Evolutionary conservation across 129 eudicot species (phyloP).

Genomic region (Helianthus tuberosus): DNA sequence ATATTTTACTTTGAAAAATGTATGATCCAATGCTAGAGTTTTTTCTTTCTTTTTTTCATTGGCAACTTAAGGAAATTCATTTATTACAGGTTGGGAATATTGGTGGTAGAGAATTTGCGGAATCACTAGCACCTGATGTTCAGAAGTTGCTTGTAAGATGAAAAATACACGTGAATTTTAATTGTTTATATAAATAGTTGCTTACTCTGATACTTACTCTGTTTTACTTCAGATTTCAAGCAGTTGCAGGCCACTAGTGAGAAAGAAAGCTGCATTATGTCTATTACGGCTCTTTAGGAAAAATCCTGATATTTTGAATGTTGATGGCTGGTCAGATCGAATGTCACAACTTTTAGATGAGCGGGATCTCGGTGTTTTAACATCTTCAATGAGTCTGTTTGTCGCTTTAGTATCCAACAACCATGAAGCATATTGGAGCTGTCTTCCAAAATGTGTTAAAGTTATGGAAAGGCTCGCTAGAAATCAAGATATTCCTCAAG

Average conservation of each 20-base stretch:
- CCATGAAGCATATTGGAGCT: constrained; percentile 94
- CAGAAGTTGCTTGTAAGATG: constrained; percentile 89
- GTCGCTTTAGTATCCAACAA: constrained; percentile 94
- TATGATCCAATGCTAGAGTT: constrained; percentile 15
- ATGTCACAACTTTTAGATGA: constrained; percentile 97
- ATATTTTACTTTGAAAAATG: constrained; percentile 4
- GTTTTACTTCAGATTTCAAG: constrained; percentile 73
- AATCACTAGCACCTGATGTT: constrained; percentile 96
- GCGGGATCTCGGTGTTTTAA: constrained; percentile 97
- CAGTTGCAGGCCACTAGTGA: constrained; percentile 96
- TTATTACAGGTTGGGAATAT: constrained; percentile 88
- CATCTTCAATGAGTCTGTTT: constrained; percentile 95
- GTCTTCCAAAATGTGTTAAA: constrained; percentile 98
- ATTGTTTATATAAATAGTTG: neutral
- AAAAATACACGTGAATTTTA: constrained; percentile 7
- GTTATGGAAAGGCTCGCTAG: constrained; percentile 94
- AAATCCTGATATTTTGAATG: constrained; percentile 90
- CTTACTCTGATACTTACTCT: constrained; percentile 22
- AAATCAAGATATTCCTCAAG: constrained; percentile 97
- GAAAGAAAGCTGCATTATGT: constrained; percentile 98
- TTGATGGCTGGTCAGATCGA: constrained; percentile 99
- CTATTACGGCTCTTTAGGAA: constrained; percentile 87
- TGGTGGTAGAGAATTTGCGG: constrained; percentile 98
- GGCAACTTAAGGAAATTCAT: constrained; percentile 1
- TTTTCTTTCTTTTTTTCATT: neutral